These are phyloP conservation scores for Eucalyptus marginata DNA, from an alignment of 345 rosid genomes.

Conservation along the genomic window DNA sequence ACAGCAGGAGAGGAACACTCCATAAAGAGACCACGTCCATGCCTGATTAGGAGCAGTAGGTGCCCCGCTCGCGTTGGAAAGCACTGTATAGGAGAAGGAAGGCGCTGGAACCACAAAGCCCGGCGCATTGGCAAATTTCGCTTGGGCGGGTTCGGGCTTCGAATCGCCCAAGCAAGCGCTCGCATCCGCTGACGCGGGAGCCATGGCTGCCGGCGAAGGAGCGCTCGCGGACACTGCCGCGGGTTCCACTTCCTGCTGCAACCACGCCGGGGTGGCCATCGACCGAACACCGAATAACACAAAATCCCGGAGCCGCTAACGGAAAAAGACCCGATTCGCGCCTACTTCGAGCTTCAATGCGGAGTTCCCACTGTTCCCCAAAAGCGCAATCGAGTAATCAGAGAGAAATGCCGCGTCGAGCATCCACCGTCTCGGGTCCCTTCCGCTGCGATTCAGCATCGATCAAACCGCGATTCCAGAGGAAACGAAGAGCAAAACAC, in stretches of 20 bases:
- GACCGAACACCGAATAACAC: neutral
- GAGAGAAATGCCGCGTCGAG: neutral
- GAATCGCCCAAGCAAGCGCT: neutral
- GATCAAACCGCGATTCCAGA: neutral
- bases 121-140: conserved; percentile 1
- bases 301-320: neutral
- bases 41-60: neutral
- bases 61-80: neutral
- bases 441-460: neutral
- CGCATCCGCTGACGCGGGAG: neutral
- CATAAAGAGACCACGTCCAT: neutral
- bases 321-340: neutral
- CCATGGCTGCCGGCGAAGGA: neutral
- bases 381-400: neutral
- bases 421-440: neutral
- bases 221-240: neutral
- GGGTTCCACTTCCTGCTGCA: conserved; percentile 6
- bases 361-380: neutral
- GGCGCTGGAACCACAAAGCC: conserved; percentile 2
- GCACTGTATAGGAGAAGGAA: conserved; percentile 7
- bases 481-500: neutral
- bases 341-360: neutral
- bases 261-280: conserved; percentile 11
- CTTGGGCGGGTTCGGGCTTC: neutral
- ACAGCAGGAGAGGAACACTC: neutral